Percentiles rank a stretch among this genome's conserved stretches.
Conservation (phyloP, 345 rosid species). For the Citrus reticulata region DNA sequence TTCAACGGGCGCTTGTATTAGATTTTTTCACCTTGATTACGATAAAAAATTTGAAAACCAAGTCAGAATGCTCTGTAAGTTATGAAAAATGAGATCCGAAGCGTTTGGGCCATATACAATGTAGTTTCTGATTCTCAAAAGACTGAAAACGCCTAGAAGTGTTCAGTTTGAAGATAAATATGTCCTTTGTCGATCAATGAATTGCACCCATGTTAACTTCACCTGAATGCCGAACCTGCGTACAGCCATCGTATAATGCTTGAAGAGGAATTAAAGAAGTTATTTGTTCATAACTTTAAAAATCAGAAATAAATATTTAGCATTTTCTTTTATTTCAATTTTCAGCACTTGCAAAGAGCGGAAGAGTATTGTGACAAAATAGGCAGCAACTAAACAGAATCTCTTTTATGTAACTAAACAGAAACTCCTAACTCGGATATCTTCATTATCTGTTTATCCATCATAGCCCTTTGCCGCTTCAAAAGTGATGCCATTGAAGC, state of each 20-base stretch:
- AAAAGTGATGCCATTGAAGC: slow-evolving; percentile 72
- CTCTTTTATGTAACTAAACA: slow-evolving; percentile 26
- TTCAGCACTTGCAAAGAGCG: neutral
- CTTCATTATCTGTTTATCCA: slow-evolving; percentile 68
- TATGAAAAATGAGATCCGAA: neutral
- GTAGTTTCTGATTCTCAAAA: neutral
- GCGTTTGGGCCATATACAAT: neutral
- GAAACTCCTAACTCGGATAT: slow-evolving; percentile 82
- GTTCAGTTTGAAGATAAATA: neutral
- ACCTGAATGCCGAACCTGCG: neutral
- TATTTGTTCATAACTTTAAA: too few relatives aligned
- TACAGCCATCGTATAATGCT: neutral
- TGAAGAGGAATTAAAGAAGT: too few relatives aligned
- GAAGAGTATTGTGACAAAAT: neutral
- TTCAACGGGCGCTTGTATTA: neutral
- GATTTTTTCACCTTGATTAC: neutral
- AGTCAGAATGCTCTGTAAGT: neutral
- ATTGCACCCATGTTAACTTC: neutral
- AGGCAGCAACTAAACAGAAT: neutral
- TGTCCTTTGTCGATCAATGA: neutral
- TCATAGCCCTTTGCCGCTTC: slow-evolving; percentile 50
- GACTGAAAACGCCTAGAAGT: neutral
- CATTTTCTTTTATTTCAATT: neutral
- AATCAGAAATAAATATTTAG: neutral
- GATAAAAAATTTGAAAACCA: neutral